Conservation (phyloP, 306 rosid species). For the Quercus robur region DNA sequence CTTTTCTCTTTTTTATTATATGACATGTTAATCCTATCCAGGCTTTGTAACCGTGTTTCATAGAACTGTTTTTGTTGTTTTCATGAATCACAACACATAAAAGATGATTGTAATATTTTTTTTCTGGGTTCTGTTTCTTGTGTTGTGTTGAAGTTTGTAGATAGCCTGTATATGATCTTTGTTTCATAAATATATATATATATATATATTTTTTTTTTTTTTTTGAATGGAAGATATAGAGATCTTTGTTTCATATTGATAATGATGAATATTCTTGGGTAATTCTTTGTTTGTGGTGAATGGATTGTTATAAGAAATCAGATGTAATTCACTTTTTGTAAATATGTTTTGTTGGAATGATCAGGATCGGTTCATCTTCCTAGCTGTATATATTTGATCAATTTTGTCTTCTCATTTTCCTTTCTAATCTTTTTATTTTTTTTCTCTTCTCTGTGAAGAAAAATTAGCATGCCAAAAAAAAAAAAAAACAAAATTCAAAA, state of each 20-base stretch:
- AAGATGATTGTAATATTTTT: not conserved
- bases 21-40: not conserved
- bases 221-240: too few relatives aligned
- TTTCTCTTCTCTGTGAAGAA: not conserved
- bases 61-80: too few relatives aligned
- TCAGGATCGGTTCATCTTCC: not conserved
- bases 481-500: not conserved
- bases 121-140: too few relatives aligned
- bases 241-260: not conserved
- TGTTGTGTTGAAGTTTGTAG: not conserved
- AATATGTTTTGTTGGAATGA: not conserved
- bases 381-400: not conserved
- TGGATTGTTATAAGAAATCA: not conserved
- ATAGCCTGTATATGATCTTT: not conserved
- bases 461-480: not conserved
- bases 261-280: slow-evolving; percentile 1
- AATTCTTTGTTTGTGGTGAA: not conserved
- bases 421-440: not conserved
- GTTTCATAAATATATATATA: not conserved
- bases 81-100: not conserved
- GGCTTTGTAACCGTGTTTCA: not conserved
- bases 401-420: not conserved
- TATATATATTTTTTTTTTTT: too few relatives aligned
- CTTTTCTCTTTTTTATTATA: not conserved
- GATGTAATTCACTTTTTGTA: not conserved